These are phyloP conservation scores for Apiotrichum gracile DNA, from an alignment of 1,284 basidiomycete genomes.

Conservation along the genomic window DNA sequence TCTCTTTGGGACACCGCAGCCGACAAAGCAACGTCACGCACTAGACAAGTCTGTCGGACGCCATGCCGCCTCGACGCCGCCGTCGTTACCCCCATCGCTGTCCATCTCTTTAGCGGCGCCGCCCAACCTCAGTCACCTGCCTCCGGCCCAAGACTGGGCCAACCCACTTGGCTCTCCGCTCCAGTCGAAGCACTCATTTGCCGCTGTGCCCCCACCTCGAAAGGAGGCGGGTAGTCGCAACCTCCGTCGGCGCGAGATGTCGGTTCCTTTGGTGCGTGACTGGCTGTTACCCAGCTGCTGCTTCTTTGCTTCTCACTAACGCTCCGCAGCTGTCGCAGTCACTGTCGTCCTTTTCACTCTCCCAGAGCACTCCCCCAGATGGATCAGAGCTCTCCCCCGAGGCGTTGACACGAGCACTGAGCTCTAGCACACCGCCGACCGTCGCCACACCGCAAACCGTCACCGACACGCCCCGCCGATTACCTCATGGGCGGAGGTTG, in stretches of 20 bases:
- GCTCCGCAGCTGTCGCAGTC: conserved; percentile 31
- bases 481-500: background rate
- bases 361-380: conserved; percentile 20
- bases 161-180: background rate
- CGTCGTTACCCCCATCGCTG: background rate
- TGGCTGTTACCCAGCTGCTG: background rate
- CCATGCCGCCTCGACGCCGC: background rate
- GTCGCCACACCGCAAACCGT: conserved; percentile 4
- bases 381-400: conserved; percentile 5
- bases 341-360: conserved; percentile 36
- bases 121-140: background rate
- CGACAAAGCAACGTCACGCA: too few relatives aligned
- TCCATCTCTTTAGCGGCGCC: background rate
- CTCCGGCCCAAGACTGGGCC: background rate
- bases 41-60: too few relatives aligned
- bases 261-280: conserved; percentile 36
- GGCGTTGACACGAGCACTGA: conserved; percentile 1
- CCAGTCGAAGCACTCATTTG: background rate
- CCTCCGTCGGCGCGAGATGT: conserved; percentile 31
- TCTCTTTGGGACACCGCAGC: background rate
- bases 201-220: conserved; percentile 13
- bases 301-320: background rate
- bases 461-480: conserved; percentile 9
- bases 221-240: background rate
- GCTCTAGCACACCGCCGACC: conserved; percentile 10